phyloP scores from a whole-genome alignment of 257 asterid species.

The Leonotis leonurus region DNA sequence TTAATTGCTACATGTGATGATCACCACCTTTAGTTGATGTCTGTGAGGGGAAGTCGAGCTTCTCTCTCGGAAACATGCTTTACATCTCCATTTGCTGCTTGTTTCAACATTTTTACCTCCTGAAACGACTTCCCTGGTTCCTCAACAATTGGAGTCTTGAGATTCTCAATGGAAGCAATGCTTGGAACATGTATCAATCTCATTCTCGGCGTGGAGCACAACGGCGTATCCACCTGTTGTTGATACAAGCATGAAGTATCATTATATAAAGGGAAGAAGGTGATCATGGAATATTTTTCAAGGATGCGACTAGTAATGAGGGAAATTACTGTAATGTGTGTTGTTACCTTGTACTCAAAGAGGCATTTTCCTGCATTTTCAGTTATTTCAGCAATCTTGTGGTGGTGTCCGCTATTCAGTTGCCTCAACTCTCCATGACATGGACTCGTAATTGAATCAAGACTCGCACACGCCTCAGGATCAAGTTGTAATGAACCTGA shows the following conservation, averaged over 20 bases:
- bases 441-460: conserved; percentile 63
- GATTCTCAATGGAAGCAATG: conserved; percentile 59
- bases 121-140: conserved; percentile 57
- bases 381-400: conserved; percentile 62
- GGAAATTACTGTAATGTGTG: too few relatives aligned
- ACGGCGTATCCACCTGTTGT: conserved; percentile 72
- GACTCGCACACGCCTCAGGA: conserved; percentile 62
- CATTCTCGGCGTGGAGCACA: conserved; percentile 66
- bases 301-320: too few relatives aligned
- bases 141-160: conserved; percentile 60
- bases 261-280: neutral
- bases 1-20: neutral
- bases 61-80: conserved; percentile 52
- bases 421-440: conserved; percentile 73
- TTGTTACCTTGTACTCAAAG: conserved; percentile 47
- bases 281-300: neutral
- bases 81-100: conserved; percentile 51
- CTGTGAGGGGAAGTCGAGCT: conserved; percentile 59
- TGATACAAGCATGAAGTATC: too few relatives aligned
- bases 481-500: conserved; percentile 89
- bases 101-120: conserved; percentile 55
- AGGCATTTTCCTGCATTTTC: conserved; percentile 85
- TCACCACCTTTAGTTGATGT: conserved; percentile 35
- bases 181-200: conserved; percentile 56
- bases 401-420: conserved; percentile 64